Percentiles rank a stretch among this genome's conserved stretches.
Conservation (phyloP, 176 grass and related monocot species). For the Raddia distichophylla region DNA sequence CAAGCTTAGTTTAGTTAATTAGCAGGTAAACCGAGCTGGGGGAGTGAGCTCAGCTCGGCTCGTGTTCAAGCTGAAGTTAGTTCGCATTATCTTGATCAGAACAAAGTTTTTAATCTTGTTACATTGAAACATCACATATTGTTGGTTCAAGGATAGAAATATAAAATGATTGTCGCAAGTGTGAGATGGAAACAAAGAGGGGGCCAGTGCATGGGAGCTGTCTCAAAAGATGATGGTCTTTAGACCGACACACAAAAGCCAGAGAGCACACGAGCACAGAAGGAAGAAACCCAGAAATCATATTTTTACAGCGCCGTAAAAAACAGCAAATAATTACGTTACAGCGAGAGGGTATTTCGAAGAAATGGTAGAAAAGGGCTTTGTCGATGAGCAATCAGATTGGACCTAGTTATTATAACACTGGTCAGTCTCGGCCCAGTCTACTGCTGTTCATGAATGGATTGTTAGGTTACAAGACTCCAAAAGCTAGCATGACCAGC, state of each 20-base stretch:
- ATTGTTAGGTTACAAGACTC: background rate
- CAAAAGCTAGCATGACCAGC: conserved; percentile 34
- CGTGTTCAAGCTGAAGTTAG: background rate
- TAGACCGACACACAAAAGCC: background rate
- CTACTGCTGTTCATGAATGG: background rate
- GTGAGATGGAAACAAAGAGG: background rate
- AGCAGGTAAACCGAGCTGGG: background rate
- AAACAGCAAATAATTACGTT: background rate
- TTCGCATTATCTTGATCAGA: background rate
- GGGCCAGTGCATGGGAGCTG: background rate
- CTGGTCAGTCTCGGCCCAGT: background rate
- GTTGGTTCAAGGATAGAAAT: background rate
- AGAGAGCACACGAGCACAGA: background rate
- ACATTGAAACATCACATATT: background rate
- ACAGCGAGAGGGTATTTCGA: background rate
- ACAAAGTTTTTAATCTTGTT: background rate
- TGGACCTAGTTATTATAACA: background rate
- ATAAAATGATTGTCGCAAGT: background rate
- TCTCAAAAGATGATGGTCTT: background rate
- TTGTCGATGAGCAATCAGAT: background rate
- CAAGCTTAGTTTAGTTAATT: background rate
- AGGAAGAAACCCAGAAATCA: background rate
- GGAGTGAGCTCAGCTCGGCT: background rate
- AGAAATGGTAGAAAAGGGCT: too few species aligned
- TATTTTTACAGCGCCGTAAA: background rate